These are phyloP conservation scores for Mortierella sp. DNA, from an alignment of 371 early-diverging fungal genomes.

Conservation along the genomic window DNA sequence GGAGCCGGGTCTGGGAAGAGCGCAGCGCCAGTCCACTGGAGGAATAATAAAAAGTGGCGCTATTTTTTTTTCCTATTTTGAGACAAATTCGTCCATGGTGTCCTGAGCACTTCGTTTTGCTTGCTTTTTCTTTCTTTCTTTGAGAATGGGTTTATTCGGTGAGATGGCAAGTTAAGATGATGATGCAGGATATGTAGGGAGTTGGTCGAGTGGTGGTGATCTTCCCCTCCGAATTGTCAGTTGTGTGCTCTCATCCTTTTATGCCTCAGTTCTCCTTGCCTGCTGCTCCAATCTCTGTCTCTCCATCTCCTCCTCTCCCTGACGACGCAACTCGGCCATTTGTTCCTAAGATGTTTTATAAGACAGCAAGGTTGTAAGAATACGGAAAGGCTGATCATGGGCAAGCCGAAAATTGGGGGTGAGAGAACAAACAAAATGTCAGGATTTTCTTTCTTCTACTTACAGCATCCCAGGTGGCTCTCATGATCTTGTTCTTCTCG, in stretches of 20 bases:
- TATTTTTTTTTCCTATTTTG: no score
- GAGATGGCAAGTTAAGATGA: no score
- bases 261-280: slow-evolving; percentile 42
- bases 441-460: not conserved
- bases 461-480: slow-evolving; percentile 50
- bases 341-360: slow-evolving; percentile 40
- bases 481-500: slow-evolving; percentile 57
- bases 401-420: not conserved
- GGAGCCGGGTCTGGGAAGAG: slow-evolving; percentile 19
- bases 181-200: no score
- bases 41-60: not conserved
- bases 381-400: not conserved
- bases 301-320: slow-evolving; percentile 52
- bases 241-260: not conserved
- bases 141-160: no score
- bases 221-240: no score
- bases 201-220: no score
- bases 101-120: not conserved
- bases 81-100: not conserved
- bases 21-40: not conserved
- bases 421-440: no score
- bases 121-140: not conserved
- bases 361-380: not conserved
- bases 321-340: slow-evolving; percentile 51
- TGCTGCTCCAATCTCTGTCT: slow-evolving; percentile 56